Evolutionary conservation across 768 basidiomycete species (phyloP), one percentile per base, ranked within the genome.

Genomic region (Tricholomella constricta): DNA sequence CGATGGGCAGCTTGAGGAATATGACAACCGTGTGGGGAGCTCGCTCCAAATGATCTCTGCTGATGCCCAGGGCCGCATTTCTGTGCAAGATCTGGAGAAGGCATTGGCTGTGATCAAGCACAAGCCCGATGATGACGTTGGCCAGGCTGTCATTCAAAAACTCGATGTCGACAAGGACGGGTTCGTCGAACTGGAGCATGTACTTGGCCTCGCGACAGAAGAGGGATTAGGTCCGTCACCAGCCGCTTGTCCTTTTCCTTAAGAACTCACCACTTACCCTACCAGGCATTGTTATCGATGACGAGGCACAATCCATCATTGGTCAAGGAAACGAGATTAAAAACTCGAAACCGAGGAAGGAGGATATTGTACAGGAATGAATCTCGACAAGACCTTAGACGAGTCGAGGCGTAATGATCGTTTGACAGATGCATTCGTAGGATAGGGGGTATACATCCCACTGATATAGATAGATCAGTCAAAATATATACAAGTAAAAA

Each of bases 91-190:
- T 69, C 74, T 99, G 38, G 82, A 93, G 70, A 92, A 91, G 63
- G 96, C 94, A 17, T 75, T 98, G 49, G 82, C 86, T 49, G 93
- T 97, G 48, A 98, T 98, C 77, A 89, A 90, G 72, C 97, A 98
- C 71, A 84, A 78, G 64, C 96, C 95, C 4, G 88, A 92, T 51
- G 91, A 95, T 49, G 89, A 94, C 56, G 86, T 92, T 14, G 91
- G 92, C 20, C 84, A 88, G 55, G 85, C 83, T 19, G 86, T 99
- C 45, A 84, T 95, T 48, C 85, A 92, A 65, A 98, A 98, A 71
- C 74, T 98, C 63, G 97, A 99, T 67, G 89, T 92, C 9, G 96
- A 98, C 72, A 85, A 91, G 70, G 96, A 98, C 66, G 95, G 96
- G 0, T 96, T 85, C 65, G 94, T 98, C 22, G 92, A 95, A 66